Conservation (phyloP, 2,329 filamentous ascomycete genomes). For the Amauroascus verrucosus region DNA sequence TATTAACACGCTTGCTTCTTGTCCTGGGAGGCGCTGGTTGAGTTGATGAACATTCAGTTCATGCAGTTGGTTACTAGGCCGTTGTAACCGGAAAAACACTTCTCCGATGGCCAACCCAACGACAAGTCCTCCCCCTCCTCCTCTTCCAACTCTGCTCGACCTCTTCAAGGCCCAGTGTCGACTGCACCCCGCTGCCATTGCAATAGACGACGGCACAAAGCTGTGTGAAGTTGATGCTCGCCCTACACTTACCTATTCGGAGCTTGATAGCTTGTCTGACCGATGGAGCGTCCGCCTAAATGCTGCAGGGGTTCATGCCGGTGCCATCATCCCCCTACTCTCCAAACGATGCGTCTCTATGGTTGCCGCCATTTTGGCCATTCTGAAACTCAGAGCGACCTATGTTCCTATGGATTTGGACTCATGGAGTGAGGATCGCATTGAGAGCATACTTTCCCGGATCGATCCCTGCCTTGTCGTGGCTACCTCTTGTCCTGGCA, state of each 20-base stretch:
- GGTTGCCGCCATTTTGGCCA: constrained; percentile 32
- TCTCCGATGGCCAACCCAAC: no score
- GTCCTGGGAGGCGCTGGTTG: no score
- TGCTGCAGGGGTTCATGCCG: constrained; percentile 31
- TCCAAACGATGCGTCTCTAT: constrained; percentile 38
- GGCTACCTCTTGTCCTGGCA: background rate
- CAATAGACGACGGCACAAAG: background rate
- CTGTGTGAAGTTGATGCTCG: background rate
- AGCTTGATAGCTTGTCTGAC: constrained; percentile 31
- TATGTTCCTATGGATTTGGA: constrained; percentile 32
- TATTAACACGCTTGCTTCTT: no score
- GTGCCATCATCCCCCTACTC: constrained; percentile 30
- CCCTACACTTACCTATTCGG: constrained; percentile 26
- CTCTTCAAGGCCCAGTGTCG: background rate
- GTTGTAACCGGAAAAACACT: no score
- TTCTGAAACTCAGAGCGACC: constrained; percentile 34
- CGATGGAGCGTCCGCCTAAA: constrained; percentile 29
- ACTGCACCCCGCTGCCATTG: background rate
- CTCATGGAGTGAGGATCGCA: background rate
- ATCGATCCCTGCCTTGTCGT: background rate
- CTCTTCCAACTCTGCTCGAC: background rate
- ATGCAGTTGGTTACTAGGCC: no score
- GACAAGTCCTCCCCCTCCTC: no score
- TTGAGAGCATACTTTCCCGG: background rate
- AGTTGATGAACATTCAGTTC: no score